These are phyloP conservation scores for Symbiodinium pilosum DNA, from an alignment of 73 alveolate genomes.

Conservation along the genomic window DNA sequence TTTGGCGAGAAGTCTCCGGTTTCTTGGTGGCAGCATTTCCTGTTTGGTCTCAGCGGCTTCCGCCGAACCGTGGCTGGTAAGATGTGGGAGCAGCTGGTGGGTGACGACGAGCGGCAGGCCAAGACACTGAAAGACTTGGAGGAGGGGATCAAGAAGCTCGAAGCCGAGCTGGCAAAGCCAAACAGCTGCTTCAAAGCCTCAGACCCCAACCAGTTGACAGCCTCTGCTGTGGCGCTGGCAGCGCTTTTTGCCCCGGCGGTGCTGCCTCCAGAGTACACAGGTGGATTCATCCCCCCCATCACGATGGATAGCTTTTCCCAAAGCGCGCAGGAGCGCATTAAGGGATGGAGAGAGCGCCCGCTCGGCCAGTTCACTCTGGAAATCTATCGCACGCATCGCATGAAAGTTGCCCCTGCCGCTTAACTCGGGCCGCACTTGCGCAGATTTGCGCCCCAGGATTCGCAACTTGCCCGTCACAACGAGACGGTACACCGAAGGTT, in stretches of 20 bases:
- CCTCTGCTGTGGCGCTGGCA: constrained; percentile 43
- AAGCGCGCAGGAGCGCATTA: constrained; percentile 25
- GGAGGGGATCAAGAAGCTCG: constrained; percentile 43
- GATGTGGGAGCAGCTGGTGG: constrained; percentile 57
- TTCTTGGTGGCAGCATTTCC: constrained; percentile 75
- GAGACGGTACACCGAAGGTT: no score
- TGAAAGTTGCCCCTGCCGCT: constrained; percentile 5
- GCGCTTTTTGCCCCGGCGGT: constrained; percentile 91
- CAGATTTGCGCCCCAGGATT: no score
- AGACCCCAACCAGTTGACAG: not conserved
- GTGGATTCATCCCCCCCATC: not conserved
- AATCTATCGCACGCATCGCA: constrained; percentile 53
- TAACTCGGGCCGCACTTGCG: no score
- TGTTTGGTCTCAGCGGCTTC: constrained; percentile 51
- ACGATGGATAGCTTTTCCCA: not conserved
- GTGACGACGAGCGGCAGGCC: constrained; percentile 31
- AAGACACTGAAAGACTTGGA: not conserved
- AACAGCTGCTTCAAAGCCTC: constrained; percentile 37
- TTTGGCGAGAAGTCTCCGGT: constrained; percentile 39
- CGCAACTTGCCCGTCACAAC: no score
- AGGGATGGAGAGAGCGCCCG: constrained; percentile 53
- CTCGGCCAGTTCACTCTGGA: constrained; percentile 42
- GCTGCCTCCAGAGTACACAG: constrained; percentile 68
- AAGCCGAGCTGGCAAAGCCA: constrained; percentile 71
- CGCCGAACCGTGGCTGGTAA: constrained; percentile 34